phyloP scores from a whole-genome alignment of 2,329 filamentous ascomycete genomes.

The Fusarium sp. region DNA sequence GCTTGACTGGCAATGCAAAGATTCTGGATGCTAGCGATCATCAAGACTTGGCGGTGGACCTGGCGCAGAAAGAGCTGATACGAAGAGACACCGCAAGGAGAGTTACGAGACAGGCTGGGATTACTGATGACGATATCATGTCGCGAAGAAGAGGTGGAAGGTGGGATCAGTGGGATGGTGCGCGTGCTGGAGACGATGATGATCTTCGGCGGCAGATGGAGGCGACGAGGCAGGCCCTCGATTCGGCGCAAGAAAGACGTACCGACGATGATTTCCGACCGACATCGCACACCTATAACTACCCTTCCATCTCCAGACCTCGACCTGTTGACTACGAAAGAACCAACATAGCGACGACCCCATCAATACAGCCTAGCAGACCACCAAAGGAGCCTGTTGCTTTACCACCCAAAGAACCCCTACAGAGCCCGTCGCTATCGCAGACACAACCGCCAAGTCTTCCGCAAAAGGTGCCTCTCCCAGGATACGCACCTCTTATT shows the following conservation, averaged over 20 bases:
- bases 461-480: conserved; percentile 50
- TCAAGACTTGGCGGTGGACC: conserved; percentile 79
- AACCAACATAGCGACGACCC: conserved; percentile 30
- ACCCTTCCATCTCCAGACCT: conserved; percentile 69
- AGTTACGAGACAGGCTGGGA: conserved; percentile 68
- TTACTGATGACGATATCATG: conserved; percentile 69
- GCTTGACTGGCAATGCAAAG: conserved; percentile 67
- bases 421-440: conserved; percentile 13
- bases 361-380: conserved; percentile 51
- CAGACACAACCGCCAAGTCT: conserved; percentile 41
- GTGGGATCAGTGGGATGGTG: conserved; percentile 59
- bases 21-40: conserved; percentile 79
- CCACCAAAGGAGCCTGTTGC: conserved; percentile 51
- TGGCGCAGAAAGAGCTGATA: conserved; percentile 79
- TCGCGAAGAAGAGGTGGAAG: conserved; percentile 62
- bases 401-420: conserved; percentile 45
- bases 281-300: conserved; percentile 60
- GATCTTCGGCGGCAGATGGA: conserved; percentile 67
- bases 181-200: conserved; percentile 54
- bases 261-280: conserved; percentile 48
- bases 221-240: conserved; percentile 62
- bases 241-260: conserved; percentile 51
- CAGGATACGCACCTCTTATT: conserved; percentile 42
- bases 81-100: conserved; percentile 73
- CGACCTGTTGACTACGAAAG: conserved; percentile 61